phyloP scores from a whole-genome alignment of 163 green algal species.

The Scenedesmus sp. region DNA sequence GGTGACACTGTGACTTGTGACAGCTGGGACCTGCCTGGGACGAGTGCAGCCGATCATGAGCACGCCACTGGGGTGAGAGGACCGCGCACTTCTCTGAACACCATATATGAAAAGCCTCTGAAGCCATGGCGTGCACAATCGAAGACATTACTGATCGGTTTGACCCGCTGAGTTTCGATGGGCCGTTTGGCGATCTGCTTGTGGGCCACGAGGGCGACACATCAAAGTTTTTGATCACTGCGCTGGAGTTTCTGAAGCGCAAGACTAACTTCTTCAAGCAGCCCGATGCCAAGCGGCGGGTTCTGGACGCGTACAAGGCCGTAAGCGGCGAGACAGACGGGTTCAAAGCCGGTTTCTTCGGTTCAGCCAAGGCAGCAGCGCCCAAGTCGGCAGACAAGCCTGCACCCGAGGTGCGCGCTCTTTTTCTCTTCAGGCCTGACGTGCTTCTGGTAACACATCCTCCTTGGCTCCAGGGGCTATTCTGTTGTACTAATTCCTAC shows the following conservation, averaged over 20 bases:
- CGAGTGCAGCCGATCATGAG: background rate
- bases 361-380: constrained; percentile 45
- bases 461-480: background rate
- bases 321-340: constrained; percentile 49
- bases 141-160: constrained; percentile 63
- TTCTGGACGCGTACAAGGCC: constrained; percentile 61
- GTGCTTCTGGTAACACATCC: background rate
- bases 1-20: background rate
- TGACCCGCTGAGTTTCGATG: constrained; percentile 62
- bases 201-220: constrained; percentile 63
- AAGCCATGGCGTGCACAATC: constrained; percentile 60
- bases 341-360: constrained; percentile 67
- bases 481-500: no score
- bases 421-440: background rate
- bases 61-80: no score
- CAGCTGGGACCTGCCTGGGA: background rate
- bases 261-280: constrained; percentile 80
- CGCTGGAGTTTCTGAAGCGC: constrained; percentile 77
- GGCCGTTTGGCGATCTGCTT: constrained; percentile 61
- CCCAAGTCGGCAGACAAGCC: constrained; percentile 29
- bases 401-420: background rate
- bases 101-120: background rate
- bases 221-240: constrained; percentile 67
- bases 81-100: no score
- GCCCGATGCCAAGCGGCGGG: constrained; percentile 62